phyloP scores from a whole-genome alignment of 768 basidiomycete genomes.

The Boletus fagicola region DNA sequence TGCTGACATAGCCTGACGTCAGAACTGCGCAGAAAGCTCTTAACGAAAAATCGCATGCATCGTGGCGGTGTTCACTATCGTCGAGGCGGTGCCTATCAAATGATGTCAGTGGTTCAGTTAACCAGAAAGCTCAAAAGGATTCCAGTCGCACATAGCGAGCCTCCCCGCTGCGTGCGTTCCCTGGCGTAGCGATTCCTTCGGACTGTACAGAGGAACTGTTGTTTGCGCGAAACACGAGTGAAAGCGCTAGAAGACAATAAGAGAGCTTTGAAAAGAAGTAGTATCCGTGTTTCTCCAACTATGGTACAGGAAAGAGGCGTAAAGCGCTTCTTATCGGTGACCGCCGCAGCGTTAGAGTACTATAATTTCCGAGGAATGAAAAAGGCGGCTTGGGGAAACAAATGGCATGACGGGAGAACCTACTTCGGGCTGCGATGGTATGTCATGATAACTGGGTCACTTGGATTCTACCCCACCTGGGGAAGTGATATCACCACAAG shows the following conservation, averaged over 20 bases:
- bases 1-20: constrained; percentile 24
- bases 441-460: constrained; percentile 7
- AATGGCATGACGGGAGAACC: constrained; percentile 16
- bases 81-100: constrained; percentile 23
- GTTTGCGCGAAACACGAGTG: neutral
- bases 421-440: constrained; percentile 8
- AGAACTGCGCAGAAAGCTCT: constrained; percentile 23
- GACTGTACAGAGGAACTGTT: constrained; percentile 7
- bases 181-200: constrained; percentile 12
- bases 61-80: constrained; percentile 1
- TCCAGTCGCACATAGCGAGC: constrained; percentile 12
- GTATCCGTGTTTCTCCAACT: neutral
- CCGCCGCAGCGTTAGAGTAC: constrained; percentile 8
- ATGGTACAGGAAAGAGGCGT: constrained; percentile 4
- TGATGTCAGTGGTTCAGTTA: constrained; percentile 24
- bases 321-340: constrained; percentile 14
- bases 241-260: constrained; percentile 13
- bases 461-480: constrained; percentile 9
- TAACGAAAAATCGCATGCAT: constrained; percentile 11
- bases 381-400: constrained; percentile 2
- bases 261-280: constrained; percentile 10
- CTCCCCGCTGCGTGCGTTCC: constrained; percentile 13
- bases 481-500: constrained; percentile 14
- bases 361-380: constrained; percentile 33
- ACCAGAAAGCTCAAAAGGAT: constrained; percentile 16